Conservation (phyloP, 192 early-diverging fungal species). For the Coemansia sp. region DNA sequence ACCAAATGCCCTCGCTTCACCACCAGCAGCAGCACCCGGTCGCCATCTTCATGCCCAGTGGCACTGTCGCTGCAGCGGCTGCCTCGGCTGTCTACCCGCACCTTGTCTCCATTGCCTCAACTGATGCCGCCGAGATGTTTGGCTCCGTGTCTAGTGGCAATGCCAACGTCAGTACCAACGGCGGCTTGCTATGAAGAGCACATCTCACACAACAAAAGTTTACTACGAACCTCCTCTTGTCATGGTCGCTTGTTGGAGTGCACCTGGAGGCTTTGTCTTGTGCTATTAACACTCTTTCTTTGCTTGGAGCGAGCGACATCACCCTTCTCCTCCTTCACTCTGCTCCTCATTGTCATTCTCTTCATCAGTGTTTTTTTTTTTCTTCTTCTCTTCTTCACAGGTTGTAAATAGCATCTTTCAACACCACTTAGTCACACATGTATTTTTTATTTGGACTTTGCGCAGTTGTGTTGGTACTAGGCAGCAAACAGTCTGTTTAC, state of each 20-base stretch:
- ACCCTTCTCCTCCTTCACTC: not conserved
- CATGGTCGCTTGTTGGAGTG: not conserved
- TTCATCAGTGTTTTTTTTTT: not conserved
- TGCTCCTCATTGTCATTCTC: not conserved
- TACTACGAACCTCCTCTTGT: not conserved
- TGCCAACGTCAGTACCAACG: constrained; percentile 1
- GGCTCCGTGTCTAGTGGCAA: not conserved
- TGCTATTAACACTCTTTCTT: not conserved
- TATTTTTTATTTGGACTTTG: not conserved
- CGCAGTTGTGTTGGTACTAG: not conserved
- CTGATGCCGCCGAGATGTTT: not conserved
- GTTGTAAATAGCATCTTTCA: not conserved
- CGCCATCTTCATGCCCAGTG: constrained; percentile 24
- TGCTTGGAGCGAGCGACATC: not conserved
- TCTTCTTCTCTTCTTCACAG: not conserved
- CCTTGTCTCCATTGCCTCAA: not conserved
- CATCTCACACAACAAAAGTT: constrained; percentile 1
- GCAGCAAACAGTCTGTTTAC: not conserved
- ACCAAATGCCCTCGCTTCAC: not conserved
- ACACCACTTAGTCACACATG: not conserved
- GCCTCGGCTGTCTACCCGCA: constrained; percentile 4
- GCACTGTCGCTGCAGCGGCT: not conserved
- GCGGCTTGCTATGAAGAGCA: constrained; percentile 12
- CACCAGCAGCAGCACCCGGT: constrained; percentile 11
- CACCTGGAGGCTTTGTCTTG: not conserved